Base-by-base conservation (phyloP, 148 eudicot species). In the Rhododendron ferrugineum region DNA sequence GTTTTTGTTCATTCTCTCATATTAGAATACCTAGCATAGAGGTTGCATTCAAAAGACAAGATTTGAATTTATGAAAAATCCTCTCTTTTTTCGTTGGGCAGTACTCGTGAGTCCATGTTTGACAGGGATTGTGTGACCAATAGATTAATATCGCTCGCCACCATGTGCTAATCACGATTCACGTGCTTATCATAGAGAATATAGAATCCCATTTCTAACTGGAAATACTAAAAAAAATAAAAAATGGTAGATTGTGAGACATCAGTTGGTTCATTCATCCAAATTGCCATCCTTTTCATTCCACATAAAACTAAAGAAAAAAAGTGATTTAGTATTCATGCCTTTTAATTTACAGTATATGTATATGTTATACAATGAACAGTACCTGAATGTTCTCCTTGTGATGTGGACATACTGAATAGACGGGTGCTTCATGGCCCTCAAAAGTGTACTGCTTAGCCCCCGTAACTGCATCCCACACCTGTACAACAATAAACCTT, bases 381-480 rank as follows among this genome's bases (percentile, higher is more conserved):
- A 56, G 49, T 91, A 95, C 98, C 98, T 93, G 96, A 84, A 92
- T 91, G 85, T 44, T 92, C 86, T 92, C 98, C 88, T 92, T 93
- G 82, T 89, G 89, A 88, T 93, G 98, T 42, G 98, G 96, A 84
- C 96, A 95, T 73, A 95, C 91, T 83, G 96, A 95, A 89, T 92
- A 92, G 30, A 95, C 98, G 20, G 98, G 95, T 84, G 98, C 91
- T 87, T 95, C 96, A 89, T 95, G 98, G 85, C 96, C 98, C 87
- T 92, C 95, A 85, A 95, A 95, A 30, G 88, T 90, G 85, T 84
- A 86, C 85, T 88, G 93, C 87, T 89, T 95, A 70, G 83, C 75
- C 86, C 98, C 98, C 46, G 93, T 91, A 74, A 86, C 90, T 80
- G 93, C 96, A 92, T 93, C 95, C 98, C 98, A 95, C 10, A 95